Conservation (phyloP, 345 rosid species). For the Gossypioides kirkii region DNA sequence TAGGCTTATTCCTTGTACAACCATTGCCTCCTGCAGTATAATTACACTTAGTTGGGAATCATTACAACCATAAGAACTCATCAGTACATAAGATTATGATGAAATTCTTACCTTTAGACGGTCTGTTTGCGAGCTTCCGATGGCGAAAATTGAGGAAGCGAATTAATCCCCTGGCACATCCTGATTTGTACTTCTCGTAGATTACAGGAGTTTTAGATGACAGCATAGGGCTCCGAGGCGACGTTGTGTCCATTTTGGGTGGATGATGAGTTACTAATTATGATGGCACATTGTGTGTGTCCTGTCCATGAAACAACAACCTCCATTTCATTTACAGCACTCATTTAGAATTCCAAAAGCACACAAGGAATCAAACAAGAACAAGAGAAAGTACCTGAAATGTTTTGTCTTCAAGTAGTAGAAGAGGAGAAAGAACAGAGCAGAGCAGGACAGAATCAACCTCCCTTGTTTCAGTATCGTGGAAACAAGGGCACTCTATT, state of each 20-base stretch:
- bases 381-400: slow-evolving; percentile 7
- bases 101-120: slow-evolving; percentile 33
- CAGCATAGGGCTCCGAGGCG: slow-evolving; percentile 42
- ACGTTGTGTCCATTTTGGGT: slow-evolving; percentile 36
- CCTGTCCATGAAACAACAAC: no score
- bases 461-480: background rate
- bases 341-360: no score
- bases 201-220: slow-evolving; percentile 49
- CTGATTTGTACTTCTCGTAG: slow-evolving; percentile 56
- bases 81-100: background rate
- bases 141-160: slow-evolving; percentile 45
- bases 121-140: slow-evolving; percentile 34
- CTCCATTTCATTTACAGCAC: no score
- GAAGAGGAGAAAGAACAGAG: no score
- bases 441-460: background rate
- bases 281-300: background rate
- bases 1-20: slow-evolving; percentile 29
- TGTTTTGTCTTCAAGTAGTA: background rate
- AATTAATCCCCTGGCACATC: slow-evolving; percentile 54
- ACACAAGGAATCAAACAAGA: no score
- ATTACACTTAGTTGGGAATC: background rate
- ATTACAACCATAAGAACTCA: background rate
- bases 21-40: slow-evolving; percentile 31
- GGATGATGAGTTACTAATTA: background rate
- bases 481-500: background rate